A percentile compares a stretch with the other conserved stretches of the same genome.
Conservation (phyloP, 2,329 filamentous ascomycete species). For the Stachybotrys chartarum region DNA sequence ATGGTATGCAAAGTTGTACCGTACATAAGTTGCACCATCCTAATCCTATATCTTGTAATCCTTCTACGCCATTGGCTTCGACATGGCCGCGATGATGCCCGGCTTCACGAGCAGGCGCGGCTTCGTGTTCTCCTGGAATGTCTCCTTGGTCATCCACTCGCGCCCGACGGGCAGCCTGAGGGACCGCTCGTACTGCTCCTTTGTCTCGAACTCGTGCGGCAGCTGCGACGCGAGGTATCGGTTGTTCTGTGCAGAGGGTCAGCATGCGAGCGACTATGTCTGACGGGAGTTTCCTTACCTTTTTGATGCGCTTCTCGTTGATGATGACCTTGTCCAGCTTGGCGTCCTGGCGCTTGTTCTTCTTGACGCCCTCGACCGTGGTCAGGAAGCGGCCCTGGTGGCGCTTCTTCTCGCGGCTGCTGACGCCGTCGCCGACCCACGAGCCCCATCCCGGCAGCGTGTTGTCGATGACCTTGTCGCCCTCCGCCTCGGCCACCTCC, state of each 20-base stretch:
- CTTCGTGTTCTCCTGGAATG: slow-evolving; percentile 83
- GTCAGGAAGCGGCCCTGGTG: slow-evolving; percentile 57
- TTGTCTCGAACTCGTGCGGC: slow-evolving; percentile 84
- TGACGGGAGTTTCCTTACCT: slow-evolving; percentile 42
- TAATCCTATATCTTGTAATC: neutral
- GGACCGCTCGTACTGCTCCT: slow-evolving; percentile 83
- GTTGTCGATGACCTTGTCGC: slow-evolving; percentile 73
- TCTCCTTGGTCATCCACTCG: slow-evolving; percentile 96
- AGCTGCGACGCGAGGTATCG: slow-evolving; percentile 80
- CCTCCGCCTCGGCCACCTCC: slow-evolving; percentile 64
- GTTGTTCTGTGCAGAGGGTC: slow-evolving; percentile 50
- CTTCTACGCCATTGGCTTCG: slow-evolving; percentile 53
- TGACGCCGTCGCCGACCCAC: slow-evolving; percentile 82
- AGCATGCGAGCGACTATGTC: neutral
- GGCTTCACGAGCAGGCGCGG: slow-evolving; percentile 86
- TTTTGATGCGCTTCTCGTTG: slow-evolving; percentile 83
- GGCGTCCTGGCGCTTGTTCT: slow-evolving; percentile 70
- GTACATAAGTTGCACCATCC: no score
- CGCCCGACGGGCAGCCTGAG: slow-evolving; percentile 81
- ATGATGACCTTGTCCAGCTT: slow-evolving; percentile 83
- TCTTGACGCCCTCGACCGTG: slow-evolving; percentile 66
- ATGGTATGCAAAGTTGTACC: no score
- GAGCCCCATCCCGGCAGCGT: slow-evolving; percentile 91
- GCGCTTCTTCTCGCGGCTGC: slow-evolving; percentile 58
- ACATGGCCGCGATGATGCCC: slow-evolving; percentile 82